Percentiles rank a stretch among this genome's conserved stretches.
Evolutionary conservation across 1,139 yeast genomes (phyloP).

Genomic region (Scheffersomyces segobiensis): DNA sequence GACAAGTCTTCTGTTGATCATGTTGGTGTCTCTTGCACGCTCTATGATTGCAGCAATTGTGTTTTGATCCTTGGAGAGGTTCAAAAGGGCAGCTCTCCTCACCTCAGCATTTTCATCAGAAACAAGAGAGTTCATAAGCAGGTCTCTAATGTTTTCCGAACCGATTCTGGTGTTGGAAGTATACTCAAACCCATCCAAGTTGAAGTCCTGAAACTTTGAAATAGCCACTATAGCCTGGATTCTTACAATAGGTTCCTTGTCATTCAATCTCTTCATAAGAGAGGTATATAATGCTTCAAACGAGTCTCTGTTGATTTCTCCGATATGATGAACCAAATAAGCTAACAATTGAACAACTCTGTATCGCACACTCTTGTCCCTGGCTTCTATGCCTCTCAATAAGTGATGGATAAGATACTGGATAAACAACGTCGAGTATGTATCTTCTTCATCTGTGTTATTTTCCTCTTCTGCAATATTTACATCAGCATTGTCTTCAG

Average conservation of each 20-base stretch:
- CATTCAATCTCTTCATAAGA: conserved; percentile 65
- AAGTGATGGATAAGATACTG: conserved; percentile 65
- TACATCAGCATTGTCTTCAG: conserved; percentile 1
- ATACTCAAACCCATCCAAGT: conserved; percentile 37
- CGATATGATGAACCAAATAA: conserved; percentile 66
- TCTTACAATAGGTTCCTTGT: conserved; percentile 78
- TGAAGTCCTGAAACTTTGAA: conserved; percentile 69
- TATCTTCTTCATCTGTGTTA: conserved; percentile 30
- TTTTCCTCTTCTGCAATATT: conserved; percentile 15
- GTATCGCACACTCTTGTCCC: conserved; percentile 74
- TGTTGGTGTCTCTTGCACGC: conserved; percentile 79
- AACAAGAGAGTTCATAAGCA: conserved; percentile 57
- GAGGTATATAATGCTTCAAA: conserved; percentile 64
- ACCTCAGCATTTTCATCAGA: conserved; percentile 89
- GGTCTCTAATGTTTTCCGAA: conserved; percentile 39
- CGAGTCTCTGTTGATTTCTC: conserved; percentile 74
- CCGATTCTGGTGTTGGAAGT: conserved; percentile 28
- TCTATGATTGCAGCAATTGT: conserved; percentile 68
- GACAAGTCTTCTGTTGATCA: conserved; percentile 69
- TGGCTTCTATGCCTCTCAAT: conserved; percentile 74
- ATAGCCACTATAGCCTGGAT: conserved; percentile 81
- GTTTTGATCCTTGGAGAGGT: conserved; percentile 54
- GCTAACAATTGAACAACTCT: conserved; percentile 81
- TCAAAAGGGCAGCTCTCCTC: conserved; percentile 78
- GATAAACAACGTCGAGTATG: conserved; percentile 51